These are phyloP conservation scores for Rhodosporidiobolus sp. DNA, from an alignment of 768 basidiomycete species.

Conservation along the genomic window DNA sequence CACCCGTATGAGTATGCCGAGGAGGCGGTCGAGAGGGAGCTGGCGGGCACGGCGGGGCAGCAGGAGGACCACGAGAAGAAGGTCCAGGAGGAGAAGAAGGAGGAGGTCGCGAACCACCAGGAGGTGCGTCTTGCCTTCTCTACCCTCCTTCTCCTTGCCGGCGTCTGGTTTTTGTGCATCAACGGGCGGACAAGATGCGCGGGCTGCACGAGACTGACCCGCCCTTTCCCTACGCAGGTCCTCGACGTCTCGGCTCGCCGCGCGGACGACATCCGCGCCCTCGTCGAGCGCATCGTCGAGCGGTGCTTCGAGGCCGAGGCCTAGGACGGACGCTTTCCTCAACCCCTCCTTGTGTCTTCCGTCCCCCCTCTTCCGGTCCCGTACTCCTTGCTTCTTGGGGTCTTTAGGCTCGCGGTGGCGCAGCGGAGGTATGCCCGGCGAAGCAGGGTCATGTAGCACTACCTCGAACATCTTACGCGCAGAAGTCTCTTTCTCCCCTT, in stretches of 20 bases:
- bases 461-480: no score
- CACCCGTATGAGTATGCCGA: conserved; percentile 54
- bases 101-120: conserved; percentile 39
- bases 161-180: conserved; percentile 55
- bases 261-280: conserved; percentile 65
- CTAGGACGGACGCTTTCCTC: no score
- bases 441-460: no score
- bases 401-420: no score
- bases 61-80: conserved; percentile 55
- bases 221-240: conserved; percentile 57
- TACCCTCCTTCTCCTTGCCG: conserved; percentile 9
- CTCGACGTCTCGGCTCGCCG: conserved; percentile 63
- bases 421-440: no score
- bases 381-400: no score
- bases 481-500: no score
- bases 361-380: no score
- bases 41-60: conserved; percentile 42
- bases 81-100: background rate
- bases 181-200: no score
- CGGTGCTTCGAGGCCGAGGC: background rate
- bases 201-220: conserved; percentile 54
- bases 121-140: conserved; percentile 24
- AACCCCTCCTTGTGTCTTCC: no score
- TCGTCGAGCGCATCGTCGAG: conserved; percentile 65
- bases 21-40: conserved; percentile 75